Base-by-base conservation (phyloP, 192 early-diverging fungal species). In the Coemansia reversa region DNA sequence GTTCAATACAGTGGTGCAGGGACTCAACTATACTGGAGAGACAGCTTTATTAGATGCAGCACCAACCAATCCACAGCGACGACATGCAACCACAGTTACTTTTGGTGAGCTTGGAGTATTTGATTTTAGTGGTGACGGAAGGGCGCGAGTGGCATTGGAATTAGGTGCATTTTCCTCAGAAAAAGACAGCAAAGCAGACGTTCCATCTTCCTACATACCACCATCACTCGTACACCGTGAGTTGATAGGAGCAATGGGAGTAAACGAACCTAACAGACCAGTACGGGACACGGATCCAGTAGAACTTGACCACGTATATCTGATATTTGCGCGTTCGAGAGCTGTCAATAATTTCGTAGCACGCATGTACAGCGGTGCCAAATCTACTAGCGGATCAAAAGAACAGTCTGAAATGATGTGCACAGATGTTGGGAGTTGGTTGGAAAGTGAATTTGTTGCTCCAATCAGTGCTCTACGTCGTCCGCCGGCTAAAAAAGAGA, bases 261-360 rank as follows among this genome's bases (percentile, higher is more conserved):
- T 51, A 0, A 69, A 62, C 42, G 60, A 57, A 54, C 19, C 51
- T 3, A 62, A 30, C 8, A 51, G 70, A 12, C 75, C 70, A 4
- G 65, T 67, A 18, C 66, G 75, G 0, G 66, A 68, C 33, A 65
- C 70, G 6, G 65, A 72, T 14, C 55, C 66, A 2, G 29, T 78
- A 0, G 75, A 72, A 60, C 63, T 78, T 58, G 75, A 78, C 55
- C 70, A 78, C 52, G 75, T 78, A 14, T 78, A 78, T 23, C 27
- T 78, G 70, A 72, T 78, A 60, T 78, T 78, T 25, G 75, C 75
- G 8, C 62, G 63, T 35, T 65, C 75, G 0, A 69, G 75, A 0
- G 70, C 70, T 0, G 75, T 78, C 39, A 78, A 78, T 42, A 78
- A 78, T 33, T 78, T 78, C 63, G 75, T 78, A n/a, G 75, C 75